Conservation (phyloP, 2,329 filamentous ascomycete genomes). For the Teratosphaeria zuluensis region DNA sequence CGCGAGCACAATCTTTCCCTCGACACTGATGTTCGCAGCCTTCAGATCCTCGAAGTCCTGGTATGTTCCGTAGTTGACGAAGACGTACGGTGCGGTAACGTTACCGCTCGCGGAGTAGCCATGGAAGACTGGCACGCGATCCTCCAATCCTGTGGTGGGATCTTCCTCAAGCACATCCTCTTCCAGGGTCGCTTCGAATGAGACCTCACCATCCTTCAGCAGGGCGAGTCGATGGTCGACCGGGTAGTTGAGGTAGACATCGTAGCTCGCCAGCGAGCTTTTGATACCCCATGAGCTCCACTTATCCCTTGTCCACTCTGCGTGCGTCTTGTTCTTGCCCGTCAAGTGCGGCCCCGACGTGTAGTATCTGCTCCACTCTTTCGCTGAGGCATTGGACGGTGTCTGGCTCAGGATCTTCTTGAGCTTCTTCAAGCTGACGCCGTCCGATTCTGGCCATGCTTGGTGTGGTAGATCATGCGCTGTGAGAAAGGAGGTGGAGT, state of each 20-base stretch:
- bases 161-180: slow-evolving; percentile 83
- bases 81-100: slow-evolving; percentile 78
- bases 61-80: slow-evolving; percentile 84
- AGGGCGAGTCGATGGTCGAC: slow-evolving; percentile 37
- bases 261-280: slow-evolving; percentile 39
- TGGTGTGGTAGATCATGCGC: slow-evolving; percentile 16
- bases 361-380: slow-evolving; percentile 42
- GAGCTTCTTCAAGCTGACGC: slow-evolving; percentile 46
- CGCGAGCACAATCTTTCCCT: slow-evolving; percentile 77
- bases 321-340: slow-evolving; percentile 43
- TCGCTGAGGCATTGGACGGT: slow-evolving; percentile 42
- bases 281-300: slow-evolving; percentile 42
- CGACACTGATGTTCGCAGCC: slow-evolving; percentile 61
- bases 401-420: slow-evolving; percentile 45
- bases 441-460: slow-evolving; percentile 34
- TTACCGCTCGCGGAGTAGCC: slow-evolving; percentile 90
- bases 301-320: slow-evolving; percentile 40
- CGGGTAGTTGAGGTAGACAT: slow-evolving; percentile 44
- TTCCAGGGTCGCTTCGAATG: slow-evolving; percentile 54
- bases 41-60: slow-evolving; percentile 75
- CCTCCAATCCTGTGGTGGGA: slow-evolving; percentile 59
- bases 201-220: slow-evolving; percentile 29
- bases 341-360: slow-evolving; percentile 42
- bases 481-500: background rate
- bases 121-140: slow-evolving; percentile 82